Evolutionary conservation across 495 filamentous ascomycete species (phyloP).

Genomic region (Astrothelium subdiscretum): DNA sequence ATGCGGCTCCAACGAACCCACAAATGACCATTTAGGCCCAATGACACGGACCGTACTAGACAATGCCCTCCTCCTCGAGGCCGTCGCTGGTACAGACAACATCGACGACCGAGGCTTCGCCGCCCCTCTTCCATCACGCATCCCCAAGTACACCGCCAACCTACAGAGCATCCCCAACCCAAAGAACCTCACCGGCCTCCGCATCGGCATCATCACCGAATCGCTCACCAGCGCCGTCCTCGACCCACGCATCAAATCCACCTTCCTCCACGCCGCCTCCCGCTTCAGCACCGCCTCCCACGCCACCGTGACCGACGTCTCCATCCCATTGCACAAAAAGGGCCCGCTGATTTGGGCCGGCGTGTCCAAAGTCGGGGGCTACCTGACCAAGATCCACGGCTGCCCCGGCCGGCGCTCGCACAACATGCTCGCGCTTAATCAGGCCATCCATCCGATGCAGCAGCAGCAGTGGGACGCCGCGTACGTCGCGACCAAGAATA

Average conservation of each 20-base stretch:
- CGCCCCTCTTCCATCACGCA: conserved; percentile 4
- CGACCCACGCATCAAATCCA: conserved; percentile 31
- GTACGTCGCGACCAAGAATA: conserved; percentile 17
- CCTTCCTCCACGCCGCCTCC: conserved; percentile 33
- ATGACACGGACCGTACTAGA: conserved; percentile 42
- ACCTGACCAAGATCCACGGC: conserved; percentile 33
- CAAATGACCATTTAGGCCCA: conserved; percentile 25
- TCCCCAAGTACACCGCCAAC: conserved; percentile 27
- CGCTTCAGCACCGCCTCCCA: conserved; percentile 29
- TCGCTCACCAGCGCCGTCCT: conserved; percentile 35
- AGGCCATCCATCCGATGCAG: conserved; percentile 19
- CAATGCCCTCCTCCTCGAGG: conserved; percentile 38
- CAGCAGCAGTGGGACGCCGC: conserved; percentile 28
- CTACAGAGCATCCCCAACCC: conserved; percentile 19
- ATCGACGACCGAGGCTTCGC: conserved; percentile 42
- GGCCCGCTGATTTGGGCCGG: conserved; percentile 41
- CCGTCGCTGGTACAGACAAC: conserved; percentile 43
- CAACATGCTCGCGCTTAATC: conserved; percentile 31
- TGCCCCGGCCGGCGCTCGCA: conserved; percentile 31
- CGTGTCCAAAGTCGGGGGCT: conserved; percentile 33
- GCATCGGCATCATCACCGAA: conserved; percentile 39
- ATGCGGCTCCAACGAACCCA: conserved; percentile 23
- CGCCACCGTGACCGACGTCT: conserved; percentile 40
- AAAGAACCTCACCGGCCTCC: conserved; percentile 27
- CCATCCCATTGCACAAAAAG: conserved; percentile 39